Base-by-base conservation (phyloP, 768 basidiomycete species). In the Amanita inopinata region DNA sequence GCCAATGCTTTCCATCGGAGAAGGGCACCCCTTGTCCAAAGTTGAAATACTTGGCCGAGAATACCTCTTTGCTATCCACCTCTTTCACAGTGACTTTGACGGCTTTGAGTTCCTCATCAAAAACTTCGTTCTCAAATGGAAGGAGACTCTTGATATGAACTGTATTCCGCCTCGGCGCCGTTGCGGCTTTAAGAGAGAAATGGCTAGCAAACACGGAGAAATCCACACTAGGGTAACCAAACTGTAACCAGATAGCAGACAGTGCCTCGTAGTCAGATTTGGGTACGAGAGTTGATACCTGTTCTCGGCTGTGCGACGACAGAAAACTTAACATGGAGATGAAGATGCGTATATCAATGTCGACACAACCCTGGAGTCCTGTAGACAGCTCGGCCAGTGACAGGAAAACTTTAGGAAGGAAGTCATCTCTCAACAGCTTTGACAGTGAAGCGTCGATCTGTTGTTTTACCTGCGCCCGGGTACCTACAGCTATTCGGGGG, bases 1-100 rank as follows among this genome's bases (percentile, higher is more conserved):
- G 80, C 81, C 81, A 81, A 51, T 80, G 80, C 12, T 56, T 62
- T 0, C 64, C 67, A 48, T 82, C 81, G 4, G 58, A 52, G 55
- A 74, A 77, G 6, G 62, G 50, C 6, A 59, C 60, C 7, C 60
- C 62, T 4, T 46, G 49, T 1, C 61, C 64, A 49, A 73, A 70
- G 34, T 67, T 62, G 34, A 71, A 58, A 35, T 56, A 59, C 31
- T 48, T 27, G 20, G 47, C 22, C 17, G 18, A 10, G 19, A 17
- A 31, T 4, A 14, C 5, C 30, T 43, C 40, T 40, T 54, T 35
- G 46, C 51, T 36, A 33, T 48, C 35, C 7, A 42, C 39, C 3
- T 46, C 47, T 18, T 46, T 30, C 0, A 48, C 45, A 10, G 53
- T 49, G 9, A 61, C 45, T 30, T 44, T 45, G 15, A 60, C 46